Conservation (phyloP, 768 basidiomycete genomes). For the Tricholoma bakamatsutake region DNA sequence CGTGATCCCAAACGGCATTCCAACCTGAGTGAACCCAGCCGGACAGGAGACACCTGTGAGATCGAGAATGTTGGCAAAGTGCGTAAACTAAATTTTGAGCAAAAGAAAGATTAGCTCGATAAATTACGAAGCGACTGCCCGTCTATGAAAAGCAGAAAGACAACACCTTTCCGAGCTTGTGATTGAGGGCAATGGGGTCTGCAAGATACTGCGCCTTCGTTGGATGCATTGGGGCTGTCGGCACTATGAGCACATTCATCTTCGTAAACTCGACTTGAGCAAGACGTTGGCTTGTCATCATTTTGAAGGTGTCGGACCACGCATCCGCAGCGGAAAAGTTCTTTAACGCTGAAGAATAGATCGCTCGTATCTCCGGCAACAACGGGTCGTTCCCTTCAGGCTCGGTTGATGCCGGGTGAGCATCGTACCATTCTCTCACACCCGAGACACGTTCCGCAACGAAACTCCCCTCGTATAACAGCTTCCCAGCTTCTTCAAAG, state of each 20-base stretch:
- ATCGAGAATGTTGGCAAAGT: slow-evolving; percentile 1
- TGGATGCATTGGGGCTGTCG: neutral
- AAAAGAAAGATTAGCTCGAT: neutral
- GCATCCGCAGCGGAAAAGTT: neutral
- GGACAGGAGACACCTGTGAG: neutral
- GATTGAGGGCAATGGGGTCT: neutral
- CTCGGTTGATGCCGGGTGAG: neutral
- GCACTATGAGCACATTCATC: slow-evolving; percentile 1
- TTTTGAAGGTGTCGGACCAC: neutral
- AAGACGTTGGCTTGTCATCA: slow-evolving; percentile 1
- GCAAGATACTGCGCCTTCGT: neutral
- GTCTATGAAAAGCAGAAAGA: neutral
- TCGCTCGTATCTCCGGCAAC: neutral
- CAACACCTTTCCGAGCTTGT: neutral
- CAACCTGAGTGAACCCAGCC: neutral
- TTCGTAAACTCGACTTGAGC: neutral
- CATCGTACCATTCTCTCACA: neutral
- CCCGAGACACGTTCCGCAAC: neutral
- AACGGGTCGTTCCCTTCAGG: neutral
- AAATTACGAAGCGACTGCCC: neutral
- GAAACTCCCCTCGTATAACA: neutral
- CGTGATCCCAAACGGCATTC: neutral
- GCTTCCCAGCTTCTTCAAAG: neutral
- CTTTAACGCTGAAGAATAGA: neutral
- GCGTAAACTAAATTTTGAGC: neutral